Evolutionary conservation across 2,329 filamentous ascomycete genomes (phyloP).

Genomic region (Pseudogymnoascus sp.): DNA sequence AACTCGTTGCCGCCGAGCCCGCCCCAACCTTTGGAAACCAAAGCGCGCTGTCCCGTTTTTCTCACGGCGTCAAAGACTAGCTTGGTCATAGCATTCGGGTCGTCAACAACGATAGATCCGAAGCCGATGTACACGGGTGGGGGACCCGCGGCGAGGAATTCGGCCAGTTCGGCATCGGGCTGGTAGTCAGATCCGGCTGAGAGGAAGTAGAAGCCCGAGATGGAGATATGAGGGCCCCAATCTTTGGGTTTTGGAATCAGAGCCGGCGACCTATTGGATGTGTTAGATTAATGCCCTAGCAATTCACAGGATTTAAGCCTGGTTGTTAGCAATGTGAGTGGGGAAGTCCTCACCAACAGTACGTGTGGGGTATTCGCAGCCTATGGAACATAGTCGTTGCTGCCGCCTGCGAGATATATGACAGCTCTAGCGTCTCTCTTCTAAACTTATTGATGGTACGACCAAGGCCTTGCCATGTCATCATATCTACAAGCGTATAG

Average conservation of each 20-base stretch:
- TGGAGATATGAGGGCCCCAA: slow-evolving; percentile 59
- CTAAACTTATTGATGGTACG: slow-evolving; percentile 87
- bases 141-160: slow-evolving; percentile 58
- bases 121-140: slow-evolving; percentile 74
- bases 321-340: not conserved
- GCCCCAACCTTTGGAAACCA: slow-evolving; percentile 81
- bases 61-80: slow-evolving; percentile 61
- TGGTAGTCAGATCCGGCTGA: slow-evolving; percentile 54
- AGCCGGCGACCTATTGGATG: slow-evolving; percentile 49
- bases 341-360: slow-evolving; percentile 57
- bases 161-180: slow-evolving; percentile 52
- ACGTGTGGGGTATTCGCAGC: slow-evolving; percentile 74
- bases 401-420: slow-evolving; percentile 71
- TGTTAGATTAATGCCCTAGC: not conserved
- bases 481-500: slow-evolving; percentile 61
- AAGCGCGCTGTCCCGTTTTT: slow-evolving; percentile 56
- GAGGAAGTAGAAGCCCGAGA: slow-evolving; percentile 68
- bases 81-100: slow-evolving; percentile 58
- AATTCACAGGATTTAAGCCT: not conserved
- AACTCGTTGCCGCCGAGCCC: slow-evolving; percentile 63
- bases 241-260: slow-evolving; percentile 66
- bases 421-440: slow-evolving; percentile 63
- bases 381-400: slow-evolving; percentile 72
- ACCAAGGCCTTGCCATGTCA: slow-evolving; percentile 71
- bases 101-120: slow-evolving; percentile 68